Percentiles rank a stretch among this genome's conserved stretches.
These are phyloP conservation scores for Pythium insidiosum DNA, from an alignment of 352 stramenopile genomes.

Conservation along the genomic window DNA sequence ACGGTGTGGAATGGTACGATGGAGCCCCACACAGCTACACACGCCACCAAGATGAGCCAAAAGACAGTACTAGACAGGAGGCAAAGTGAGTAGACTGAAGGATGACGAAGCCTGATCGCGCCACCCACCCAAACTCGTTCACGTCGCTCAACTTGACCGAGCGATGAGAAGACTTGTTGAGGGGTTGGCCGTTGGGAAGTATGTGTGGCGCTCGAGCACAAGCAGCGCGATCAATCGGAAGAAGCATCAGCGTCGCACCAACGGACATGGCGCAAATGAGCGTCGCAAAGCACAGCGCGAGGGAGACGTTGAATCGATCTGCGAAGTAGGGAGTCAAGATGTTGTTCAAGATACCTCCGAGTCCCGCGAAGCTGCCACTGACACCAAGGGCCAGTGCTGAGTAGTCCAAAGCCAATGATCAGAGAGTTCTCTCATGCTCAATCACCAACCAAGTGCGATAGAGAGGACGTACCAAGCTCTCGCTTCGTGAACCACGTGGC, in stretches of 20 bases:
- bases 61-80: slow-evolving; percentile 25
- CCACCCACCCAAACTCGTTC: slow-evolving; percentile 29
- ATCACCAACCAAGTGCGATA: background rate
- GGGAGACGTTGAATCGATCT: slow-evolving; percentile 30
- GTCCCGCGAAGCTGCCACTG: slow-evolving; percentile 49
- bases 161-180: slow-evolving; percentile 1
- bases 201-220: slow-evolving; percentile 11
- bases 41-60: slow-evolving; percentile 64
- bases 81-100: background rate
- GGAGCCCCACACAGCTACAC: slow-evolving; percentile 70
- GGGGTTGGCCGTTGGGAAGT: slow-evolving; percentile 26
- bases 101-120: background rate
- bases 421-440: background rate
- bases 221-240: slow-evolving; percentile 36
- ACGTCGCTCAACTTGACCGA: slow-evolving; percentile 26
- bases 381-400: slow-evolving; percentile 79
- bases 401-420: background rate
- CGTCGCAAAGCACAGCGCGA: slow-evolving; percentile 61
- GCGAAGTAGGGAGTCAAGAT: slow-evolving; percentile 59
- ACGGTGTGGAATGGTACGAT: slow-evolving; percentile 86
- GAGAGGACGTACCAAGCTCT: slow-evolving; percentile 45
- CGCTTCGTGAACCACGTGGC: slow-evolving; percentile 76
- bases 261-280: slow-evolving; percentile 37
- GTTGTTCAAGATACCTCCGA: slow-evolving; percentile 81
- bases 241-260: slow-evolving; percentile 33